phyloP scores from a whole-genome alignment of 768 basidiomycete species.

The Fomitopsis serialis region DNA sequence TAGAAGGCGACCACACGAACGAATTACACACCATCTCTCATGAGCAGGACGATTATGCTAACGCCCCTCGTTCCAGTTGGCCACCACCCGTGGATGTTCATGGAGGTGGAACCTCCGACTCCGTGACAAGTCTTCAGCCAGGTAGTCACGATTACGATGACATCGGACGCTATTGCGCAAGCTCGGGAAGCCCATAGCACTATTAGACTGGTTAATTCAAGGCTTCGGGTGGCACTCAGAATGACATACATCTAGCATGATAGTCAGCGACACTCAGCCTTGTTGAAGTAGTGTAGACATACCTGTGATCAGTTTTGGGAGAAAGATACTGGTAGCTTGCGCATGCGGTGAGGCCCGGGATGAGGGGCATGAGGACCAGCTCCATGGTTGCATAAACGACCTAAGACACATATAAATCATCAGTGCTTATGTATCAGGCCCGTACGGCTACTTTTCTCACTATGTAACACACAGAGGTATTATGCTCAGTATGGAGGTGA shows the following conservation, averaged over 20 bases:
- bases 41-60: neutral
- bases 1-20: neutral
- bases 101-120: neutral
- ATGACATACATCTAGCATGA: neutral
- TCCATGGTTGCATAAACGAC: neutral
- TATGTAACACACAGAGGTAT: neutral
- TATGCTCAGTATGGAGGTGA: neutral
- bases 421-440: neutral
- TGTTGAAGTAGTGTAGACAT: neutral
- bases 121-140: neutral
- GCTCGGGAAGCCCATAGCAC: neutral
- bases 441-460: neutral
- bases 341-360: neutral
- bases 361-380: too few relatives aligned
- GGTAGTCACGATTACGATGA: neutral
- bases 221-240: neutral
- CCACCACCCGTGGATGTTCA: neutral
- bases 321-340: neutral
- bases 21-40: neutral
- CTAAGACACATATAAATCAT: neutral
- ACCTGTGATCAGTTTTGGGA: neutral
- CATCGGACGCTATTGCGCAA: neutral
- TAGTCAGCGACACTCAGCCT: neutral
- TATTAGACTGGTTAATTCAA: neutral
- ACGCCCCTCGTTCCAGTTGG: neutral